Evolutionary conservation across 768 basidiomycete species (phyloP), one percentile per base, ranked within the genome.

Genomic region (Serendipita vermifera): DNA sequence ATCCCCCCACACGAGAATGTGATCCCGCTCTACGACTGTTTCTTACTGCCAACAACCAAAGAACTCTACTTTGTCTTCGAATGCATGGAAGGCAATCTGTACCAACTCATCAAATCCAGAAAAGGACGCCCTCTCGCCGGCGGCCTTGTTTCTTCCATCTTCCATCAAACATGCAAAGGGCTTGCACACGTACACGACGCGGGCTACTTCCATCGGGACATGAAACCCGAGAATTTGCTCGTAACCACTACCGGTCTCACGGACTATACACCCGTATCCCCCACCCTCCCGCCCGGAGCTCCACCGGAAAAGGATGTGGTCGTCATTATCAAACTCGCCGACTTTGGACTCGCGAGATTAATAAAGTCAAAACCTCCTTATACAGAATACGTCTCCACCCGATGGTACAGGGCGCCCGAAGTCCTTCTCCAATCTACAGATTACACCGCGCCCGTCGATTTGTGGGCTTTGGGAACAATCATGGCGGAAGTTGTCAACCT

Each of bases 41-140:
- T 98, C 74, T 87, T 99, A 62, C 81, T 92, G n/a, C 96, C 96
- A 3, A 80, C 83, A 62, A 79, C 89, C 59, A 90, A 89, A 69
- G 93, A 99, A 70, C 87, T 99, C 63, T 96, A 98, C 70, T 98
- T 98, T 66, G 94, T 98, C 43, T 99, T 99, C 70, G 96, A 99
- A 71, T 93, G 92, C 65, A 98, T 99, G 96, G 96, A 99, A 70
- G 96, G 96, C 65, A 98, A 99, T 71, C 81, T 99, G 46, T 99
- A 94, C 71, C 96, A 99, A 68, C 87, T 99, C 73, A 94, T 97
- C 71, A 97, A 94, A 73, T 82, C 92, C 43, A 84, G 96, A 59
- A 90, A 89, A 71, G 92, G 93, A 58, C 83, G 93, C 59, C 82
- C 91, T 4, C 81, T 99, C 59, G 94, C 96, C n/a, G 89, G 90